Conservation (phyloP, 768 basidiomycete genomes). For the Hebeloma cylindrosporum region DNA sequence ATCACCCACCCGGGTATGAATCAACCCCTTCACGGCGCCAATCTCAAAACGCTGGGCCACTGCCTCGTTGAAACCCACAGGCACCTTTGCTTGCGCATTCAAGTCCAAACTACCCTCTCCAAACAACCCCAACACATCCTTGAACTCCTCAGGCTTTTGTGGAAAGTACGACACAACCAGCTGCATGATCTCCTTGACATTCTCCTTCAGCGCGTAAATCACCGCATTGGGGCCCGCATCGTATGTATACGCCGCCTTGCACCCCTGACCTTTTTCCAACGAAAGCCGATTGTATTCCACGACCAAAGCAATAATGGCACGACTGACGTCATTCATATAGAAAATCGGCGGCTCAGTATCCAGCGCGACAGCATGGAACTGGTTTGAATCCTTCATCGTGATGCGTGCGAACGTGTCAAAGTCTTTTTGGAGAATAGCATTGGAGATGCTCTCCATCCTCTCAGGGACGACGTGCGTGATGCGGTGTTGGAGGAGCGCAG, state of each 20-base stretch:
- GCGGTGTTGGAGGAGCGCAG: slow-evolving; percentile 82
- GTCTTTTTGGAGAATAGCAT: slow-evolving; percentile 76
- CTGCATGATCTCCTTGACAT: slow-evolving; percentile 76
- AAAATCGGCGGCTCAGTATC: slow-evolving; percentile 98
- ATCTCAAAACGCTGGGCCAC: slow-evolving; percentile 73
- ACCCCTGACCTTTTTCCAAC: slow-evolving; percentile 49
- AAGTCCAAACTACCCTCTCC: slow-evolving; percentile 36
- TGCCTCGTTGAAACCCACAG: slow-evolving; percentile 73
- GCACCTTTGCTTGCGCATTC: slow-evolving; percentile 45
- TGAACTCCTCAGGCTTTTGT: slow-evolving; percentile 64
- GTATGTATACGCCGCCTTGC: slow-evolving; percentile 96
- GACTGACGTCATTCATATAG: slow-evolving; percentile 97
- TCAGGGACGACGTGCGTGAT: slow-evolving; percentile 83
- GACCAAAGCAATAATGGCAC: slow-evolving; percentile 88
- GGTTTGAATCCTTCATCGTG: slow-evolving; percentile 98
- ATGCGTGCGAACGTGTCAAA: slow-evolving; percentile 88
- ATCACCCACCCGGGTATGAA: slow-evolving; percentile 91
- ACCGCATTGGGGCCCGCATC: slow-evolving; percentile 99
- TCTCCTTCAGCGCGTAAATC: slow-evolving; percentile 81
- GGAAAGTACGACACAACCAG: slow-evolving; percentile 88
- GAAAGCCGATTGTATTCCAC: slow-evolving; percentile 90
- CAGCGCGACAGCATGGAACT: slow-evolving; percentile 97
- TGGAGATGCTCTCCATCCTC: slow-evolving; percentile 77
- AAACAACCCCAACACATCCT: slow-evolving; percentile 73
- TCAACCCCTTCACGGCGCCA: slow-evolving; percentile 85